These are phyloP conservation scores for Thalia dealbata DNA, from an alignment of 176 grass and related monocot species.

Conservation along the genomic window DNA sequence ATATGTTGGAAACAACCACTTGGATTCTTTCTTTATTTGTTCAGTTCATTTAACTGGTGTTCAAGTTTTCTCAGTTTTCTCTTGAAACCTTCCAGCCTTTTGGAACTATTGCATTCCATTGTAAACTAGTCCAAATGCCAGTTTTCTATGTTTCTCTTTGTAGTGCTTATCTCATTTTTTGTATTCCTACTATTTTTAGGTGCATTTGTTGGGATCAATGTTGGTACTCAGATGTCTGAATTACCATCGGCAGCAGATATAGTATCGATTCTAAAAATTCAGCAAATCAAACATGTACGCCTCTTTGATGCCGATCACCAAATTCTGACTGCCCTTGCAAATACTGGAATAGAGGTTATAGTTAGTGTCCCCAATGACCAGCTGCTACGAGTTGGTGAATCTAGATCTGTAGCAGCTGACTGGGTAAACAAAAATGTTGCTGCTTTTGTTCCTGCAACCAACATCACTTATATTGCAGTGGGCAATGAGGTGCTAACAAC, in stretches of 20 bases:
- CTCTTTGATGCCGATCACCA: conserved; percentile 72
- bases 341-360: conserved; percentile 86
- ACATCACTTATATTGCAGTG: conserved; percentile 89
- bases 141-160: conserved; percentile 5
- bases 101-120: neutral
- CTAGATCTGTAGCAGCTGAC: conserved; percentile 62
- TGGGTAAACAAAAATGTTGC: conserved; percentile 92
- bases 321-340: conserved; percentile 66
- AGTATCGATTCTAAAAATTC: conserved; percentile 70
- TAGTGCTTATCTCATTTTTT: conserved; percentile 6
- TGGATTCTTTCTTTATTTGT: neutral
- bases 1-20: neutral
- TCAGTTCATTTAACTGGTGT: neutral
- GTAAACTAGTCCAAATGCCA: neutral
- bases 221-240: conserved; percentile 60
- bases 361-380: conserved; percentile 80
- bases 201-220: conserved; percentile 77
- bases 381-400: conserved; percentile 69
- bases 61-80: neutral
- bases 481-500: conserved; percentile 73
- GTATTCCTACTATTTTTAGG: conserved; percentile 32
- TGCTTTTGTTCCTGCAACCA: conserved; percentile 63
- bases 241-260: conserved; percentile 49
- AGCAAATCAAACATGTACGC: conserved; percentile 71
- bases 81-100: neutral